Conservation (phyloP, 306 rosid genomes). For the Sechiopsis laciniata region DNA sequence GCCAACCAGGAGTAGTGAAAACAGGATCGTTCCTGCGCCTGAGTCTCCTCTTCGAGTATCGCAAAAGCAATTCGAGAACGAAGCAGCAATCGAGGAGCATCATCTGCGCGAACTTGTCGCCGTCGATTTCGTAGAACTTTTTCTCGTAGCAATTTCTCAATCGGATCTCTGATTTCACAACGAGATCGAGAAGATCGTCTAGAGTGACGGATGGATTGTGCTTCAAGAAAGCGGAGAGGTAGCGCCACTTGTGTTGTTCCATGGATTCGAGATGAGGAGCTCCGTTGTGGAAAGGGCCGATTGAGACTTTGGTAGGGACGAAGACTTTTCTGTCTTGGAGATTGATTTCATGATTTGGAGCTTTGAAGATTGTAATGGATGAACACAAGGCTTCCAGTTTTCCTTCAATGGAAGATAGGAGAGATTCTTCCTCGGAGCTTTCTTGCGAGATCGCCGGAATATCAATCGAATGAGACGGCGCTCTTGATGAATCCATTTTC, state of each 20-base stretch:
- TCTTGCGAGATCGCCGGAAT: background rate
- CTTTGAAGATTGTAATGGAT: constrained; percentile 37
- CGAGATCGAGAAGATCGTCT: constrained; percentile 30
- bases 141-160: constrained; percentile 35
- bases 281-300: constrained; percentile 48
- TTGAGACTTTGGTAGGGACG: constrained; percentile 35
- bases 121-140: background rate
- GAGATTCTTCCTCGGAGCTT: constrained; percentile 18
- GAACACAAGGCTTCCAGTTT: constrained; percentile 37
- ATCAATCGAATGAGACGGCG: background rate
- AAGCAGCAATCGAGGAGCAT: constrained; percentile 55
- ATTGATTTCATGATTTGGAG: constrained; percentile 23
- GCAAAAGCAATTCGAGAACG: constrained; percentile 52
- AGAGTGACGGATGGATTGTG: constrained; percentile 37
- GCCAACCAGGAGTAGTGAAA: constrained; percentile 32
- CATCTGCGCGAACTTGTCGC: constrained; percentile 33
- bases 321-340: constrained; percentile 7
- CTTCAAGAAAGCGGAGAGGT: constrained; percentile 39
- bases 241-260: constrained; percentile 45
- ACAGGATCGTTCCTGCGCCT: constrained; percentile 40
- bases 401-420: constrained; percentile 37
- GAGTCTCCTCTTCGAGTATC: constrained; percentile 31
- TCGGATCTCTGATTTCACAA: constrained; percentile 36
- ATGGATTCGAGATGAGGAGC: background rate
- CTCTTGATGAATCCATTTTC: constrained; percentile 9